Base-by-base conservation (phyloP, 345 rosid species). In the Lenwebbia sp. region DNA sequence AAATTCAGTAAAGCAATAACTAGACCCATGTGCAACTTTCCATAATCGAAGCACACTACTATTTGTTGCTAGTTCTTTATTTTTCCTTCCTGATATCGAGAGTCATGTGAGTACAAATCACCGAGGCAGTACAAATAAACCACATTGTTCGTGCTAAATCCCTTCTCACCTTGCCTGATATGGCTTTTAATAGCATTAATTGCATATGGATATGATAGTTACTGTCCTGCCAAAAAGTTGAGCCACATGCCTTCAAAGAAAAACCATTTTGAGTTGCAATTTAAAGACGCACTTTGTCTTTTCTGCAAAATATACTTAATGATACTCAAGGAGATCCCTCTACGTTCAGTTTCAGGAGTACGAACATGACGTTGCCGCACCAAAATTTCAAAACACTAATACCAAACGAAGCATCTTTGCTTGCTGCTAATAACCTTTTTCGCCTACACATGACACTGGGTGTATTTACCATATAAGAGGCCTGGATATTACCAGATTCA, bases 181-280 rank as follows among this genome's bases (percentile, higher is more conserved):
- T 58, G 54, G 52, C 81, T 82, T 83, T 85, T 33, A 82, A 86
- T 51, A n/a, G 82, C 87, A 88, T 86, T 86, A 76, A 90, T 84
- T 84, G 60, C 86, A 65, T 26, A 41, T 62, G 82, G 87, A 85
- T 81, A 70, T 75, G 53, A 44, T 49, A 52, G 33, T 84, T 28
- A 55, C 81, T 58, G 44, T 30, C 70, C 54, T 87, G 82, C 87
- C 88, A 56, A 40, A 40, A 56, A 81, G 70, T 83, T 54, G 55
- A 83, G 40, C 70, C 56, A 33, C 54, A 15, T 60, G 51, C 53
- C 78, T 44, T 58, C 52, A 84, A 33, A 84, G 30, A 70, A 70
- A 70, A 70, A 70, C 81, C 81, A 37, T 70, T 70, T 19, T 19
- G 26, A 37, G 81, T 19, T 37, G 81, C 81, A 37, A 70, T 70